These are phyloP conservation scores for Cladochytrium tenue DNA, from an alignment of 371 early-diverging fungal species.

Conservation along the genomic window DNA sequence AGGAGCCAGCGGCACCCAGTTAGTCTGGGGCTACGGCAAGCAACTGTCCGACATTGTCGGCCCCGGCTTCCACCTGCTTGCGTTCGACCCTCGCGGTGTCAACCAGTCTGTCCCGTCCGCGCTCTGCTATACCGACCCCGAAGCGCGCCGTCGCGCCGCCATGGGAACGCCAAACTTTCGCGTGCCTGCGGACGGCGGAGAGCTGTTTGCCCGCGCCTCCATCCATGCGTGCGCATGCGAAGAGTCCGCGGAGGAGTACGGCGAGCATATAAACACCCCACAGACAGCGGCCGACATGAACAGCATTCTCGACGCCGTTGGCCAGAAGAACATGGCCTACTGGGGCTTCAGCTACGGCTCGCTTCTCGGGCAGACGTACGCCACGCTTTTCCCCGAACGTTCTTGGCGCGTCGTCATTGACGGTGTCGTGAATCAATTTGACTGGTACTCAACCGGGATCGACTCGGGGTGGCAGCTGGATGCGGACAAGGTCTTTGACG, in stretches of 20 bases:
- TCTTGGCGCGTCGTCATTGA: constrained; percentile 35
- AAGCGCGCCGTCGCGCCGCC: no score
- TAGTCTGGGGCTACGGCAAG: constrained; percentile 6
- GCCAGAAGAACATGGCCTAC: constrained; percentile 27
- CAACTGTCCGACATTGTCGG: constrained; percentile 15
- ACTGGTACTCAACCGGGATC: no score
- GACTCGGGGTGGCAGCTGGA: no score
- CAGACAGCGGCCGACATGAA: constrained; percentile 37
- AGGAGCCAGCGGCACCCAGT: constrained; percentile 9
- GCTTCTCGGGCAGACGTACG: constrained; percentile 33
- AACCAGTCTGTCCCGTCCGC: not conserved
- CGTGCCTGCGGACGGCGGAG: no score
- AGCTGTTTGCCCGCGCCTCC: no score
- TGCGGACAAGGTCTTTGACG: no score
- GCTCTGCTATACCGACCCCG: no score
- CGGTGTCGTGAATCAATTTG: no score
- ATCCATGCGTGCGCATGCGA: no score
- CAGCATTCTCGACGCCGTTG: constrained; percentile 25
- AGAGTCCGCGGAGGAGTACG: constrained; percentile 2
- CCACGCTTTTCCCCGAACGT: constrained; percentile 41
- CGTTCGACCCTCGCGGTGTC: constrained; percentile 29
- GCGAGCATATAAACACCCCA: constrained; percentile 30
- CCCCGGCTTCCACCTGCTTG: constrained; percentile 30
- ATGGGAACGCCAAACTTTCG: no score
- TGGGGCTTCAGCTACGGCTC: constrained; percentile 39